These are phyloP conservation scores for Fulvia fulva DNA, from an alignment of 2,329 filamentous ascomycete species.

Conservation along the genomic window DNA sequence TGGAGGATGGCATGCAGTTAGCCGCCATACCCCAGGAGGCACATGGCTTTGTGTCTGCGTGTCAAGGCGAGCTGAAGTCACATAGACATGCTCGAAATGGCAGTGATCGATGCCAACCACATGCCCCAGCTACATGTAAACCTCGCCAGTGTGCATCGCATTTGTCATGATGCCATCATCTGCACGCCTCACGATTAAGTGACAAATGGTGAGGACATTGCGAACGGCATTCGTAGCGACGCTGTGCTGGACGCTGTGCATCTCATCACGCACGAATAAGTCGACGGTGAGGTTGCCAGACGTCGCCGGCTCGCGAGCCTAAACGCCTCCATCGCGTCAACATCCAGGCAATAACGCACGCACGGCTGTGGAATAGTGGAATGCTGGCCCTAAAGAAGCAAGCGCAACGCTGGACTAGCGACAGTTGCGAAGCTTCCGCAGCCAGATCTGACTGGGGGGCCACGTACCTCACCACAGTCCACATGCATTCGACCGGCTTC, in stretches of 20 bases:
- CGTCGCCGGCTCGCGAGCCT: conserved; percentile 8
- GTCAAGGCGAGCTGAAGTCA: not conserved
- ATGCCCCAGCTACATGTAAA: not conserved
- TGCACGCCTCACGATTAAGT: not conserved
- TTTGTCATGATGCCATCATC: not conserved
- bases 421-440: not conserved
- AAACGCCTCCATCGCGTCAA: conserved; percentile 9
- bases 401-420: conserved; percentile 2
- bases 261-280: not conserved
- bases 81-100: not conserved
- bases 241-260: not conserved
- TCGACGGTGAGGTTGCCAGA: not conserved
- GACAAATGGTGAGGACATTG: not conserved
- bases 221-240: not conserved
- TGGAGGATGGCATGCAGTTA: not conserved
- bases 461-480: not conserved
- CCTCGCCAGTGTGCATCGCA: not conserved
- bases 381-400: conserved; percentile 3
- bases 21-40: conserved; percentile 2
- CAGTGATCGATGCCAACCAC: conserved; percentile 5
- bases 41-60: conserved; percentile 6
- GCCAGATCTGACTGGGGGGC: not conserved
- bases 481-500: not conserved
- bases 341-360: not conserved
- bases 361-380: not conserved